Percentiles rank a stretch among this genome's conserved stretches.
These are phyloP conservation scores for Astragalus membranaceus DNA, from an alignment of 306 rosid species.

Conservation along the genomic window DNA sequence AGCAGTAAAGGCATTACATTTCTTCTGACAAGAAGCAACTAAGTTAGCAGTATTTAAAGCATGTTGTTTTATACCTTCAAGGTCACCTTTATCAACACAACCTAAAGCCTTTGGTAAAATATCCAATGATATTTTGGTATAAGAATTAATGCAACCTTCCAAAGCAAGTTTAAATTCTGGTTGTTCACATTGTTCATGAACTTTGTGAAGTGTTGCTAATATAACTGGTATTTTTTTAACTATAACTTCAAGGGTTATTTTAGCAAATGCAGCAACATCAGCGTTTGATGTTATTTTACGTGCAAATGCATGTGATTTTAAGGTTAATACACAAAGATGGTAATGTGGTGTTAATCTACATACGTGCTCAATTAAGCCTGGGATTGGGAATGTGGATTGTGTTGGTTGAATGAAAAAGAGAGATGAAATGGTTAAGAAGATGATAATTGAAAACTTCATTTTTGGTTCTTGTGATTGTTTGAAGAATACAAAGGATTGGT, in stretches of 20 bases:
- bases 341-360: constrained; percentile 13
- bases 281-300: neutral
- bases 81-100: neutral
- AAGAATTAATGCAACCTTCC: neutral
- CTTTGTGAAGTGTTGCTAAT: neutral
- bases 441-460: neutral
- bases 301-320: neutral
- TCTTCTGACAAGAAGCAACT: neutral
- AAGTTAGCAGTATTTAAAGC: neutral
- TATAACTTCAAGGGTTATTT: neutral
- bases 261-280: neutral
- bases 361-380: neutral
- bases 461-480: neutral
- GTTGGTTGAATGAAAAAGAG: neutral
- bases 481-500: neutral
- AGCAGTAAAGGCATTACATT: neutral
- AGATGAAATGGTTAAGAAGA: neutral
- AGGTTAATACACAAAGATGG: neutral
- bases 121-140: neutral
- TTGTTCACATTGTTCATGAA: neutral
- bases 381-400: neutral
- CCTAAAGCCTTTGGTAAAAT: neutral
- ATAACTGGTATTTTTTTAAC: neutral
- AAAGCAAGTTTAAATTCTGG: neutral
- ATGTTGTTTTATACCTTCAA: neutral